phyloP scores from a whole-genome alignment of 345 rosid species.

The Crucihimalaya himalaica region DNA sequence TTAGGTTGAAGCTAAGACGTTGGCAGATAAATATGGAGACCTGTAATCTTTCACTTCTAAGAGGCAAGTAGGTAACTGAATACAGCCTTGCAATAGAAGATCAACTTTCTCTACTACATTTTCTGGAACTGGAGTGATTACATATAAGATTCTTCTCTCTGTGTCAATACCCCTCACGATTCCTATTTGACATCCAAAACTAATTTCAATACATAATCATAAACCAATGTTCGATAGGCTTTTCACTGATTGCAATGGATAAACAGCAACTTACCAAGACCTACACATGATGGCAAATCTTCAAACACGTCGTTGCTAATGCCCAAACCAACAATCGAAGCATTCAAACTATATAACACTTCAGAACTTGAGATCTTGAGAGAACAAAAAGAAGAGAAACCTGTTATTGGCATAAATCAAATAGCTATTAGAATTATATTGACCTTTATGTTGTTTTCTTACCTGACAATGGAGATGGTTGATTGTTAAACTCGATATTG shows the following conservation, averaged over 20 bases:
- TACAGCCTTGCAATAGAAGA: slow-evolving; percentile 72
- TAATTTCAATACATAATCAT: background rate
- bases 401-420: slow-evolving; percentile 1
- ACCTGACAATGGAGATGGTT: slow-evolving; percentile 88
- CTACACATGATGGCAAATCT: slow-evolving; percentile 70
- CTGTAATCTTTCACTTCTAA: slow-evolving; percentile 82
- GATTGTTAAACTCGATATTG: slow-evolving; percentile 68
- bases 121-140: slow-evolving; percentile 81
- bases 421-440: background rate
- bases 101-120: slow-evolving; percentile 74
- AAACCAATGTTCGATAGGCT: background rate
- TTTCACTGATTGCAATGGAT: background rate
- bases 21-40: slow-evolving; percentile 73
- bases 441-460: background rate
- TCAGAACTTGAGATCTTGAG: slow-evolving; percentile 68
- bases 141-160: slow-evolving; percentile 59
- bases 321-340: slow-evolving; percentile 88
- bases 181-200: slow-evolving; percentile 50
- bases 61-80: slow-evolving; percentile 79
- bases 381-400: background rate
- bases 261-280: slow-evolving; percentile 68
- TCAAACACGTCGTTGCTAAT: slow-evolving; percentile 59
- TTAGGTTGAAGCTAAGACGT: slow-evolving; percentile 61
- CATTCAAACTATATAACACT: slow-evolving; percentile 77
- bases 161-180: slow-evolving; percentile 87